Evolutionary conservation across 176 grass and related monocot genomes (phyloP).

Genomic region (Elaeis guineensis): DNA sequence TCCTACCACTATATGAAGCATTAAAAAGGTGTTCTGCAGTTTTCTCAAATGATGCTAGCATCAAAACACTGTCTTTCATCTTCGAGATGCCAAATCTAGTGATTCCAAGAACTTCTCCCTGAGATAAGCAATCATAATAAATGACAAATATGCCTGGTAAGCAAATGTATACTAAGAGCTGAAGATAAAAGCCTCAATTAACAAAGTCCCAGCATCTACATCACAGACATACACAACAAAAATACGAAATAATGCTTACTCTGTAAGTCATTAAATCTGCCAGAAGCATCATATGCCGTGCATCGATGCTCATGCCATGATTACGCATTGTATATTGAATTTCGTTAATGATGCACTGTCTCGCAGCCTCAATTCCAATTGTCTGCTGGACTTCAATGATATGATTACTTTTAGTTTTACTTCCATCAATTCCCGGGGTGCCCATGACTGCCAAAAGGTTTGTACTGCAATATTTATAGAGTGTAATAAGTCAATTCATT

Average conservation of each 20-base stretch:
- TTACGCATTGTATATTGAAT: conserved; percentile 60
- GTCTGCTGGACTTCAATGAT: conserved; percentile 70
- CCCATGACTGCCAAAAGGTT: conserved; percentile 90
- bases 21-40: conserved; percentile 90
- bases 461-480: conserved; percentile 30
- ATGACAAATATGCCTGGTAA: conserved; percentile 1
- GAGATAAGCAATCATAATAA: conserved; percentile 28
- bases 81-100: conserved; percentile 84
- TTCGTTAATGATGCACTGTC: conserved; percentile 67
- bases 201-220: neutral
- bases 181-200: too few relatives aligned
- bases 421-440: conserved; percentile 61
- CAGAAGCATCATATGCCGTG: conserved; percentile 93
- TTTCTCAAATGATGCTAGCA: conserved; percentile 97
- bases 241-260: conserved; percentile 20
- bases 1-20: conserved; percentile 64
- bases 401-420: conserved; percentile 72
- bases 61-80: conserved; percentile 87
- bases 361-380: conserved; percentile 85
- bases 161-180: neutral
- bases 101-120: conserved; percentile 90
- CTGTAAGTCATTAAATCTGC: conserved; percentile 99
- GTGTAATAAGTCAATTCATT: neutral
- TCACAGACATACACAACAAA: neutral
- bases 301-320: conserved; percentile 87